phyloP scores from a whole-genome alignment of 2,329 filamentous ascomycete genomes.

The Lecanoromycetidae sp. region DNA sequence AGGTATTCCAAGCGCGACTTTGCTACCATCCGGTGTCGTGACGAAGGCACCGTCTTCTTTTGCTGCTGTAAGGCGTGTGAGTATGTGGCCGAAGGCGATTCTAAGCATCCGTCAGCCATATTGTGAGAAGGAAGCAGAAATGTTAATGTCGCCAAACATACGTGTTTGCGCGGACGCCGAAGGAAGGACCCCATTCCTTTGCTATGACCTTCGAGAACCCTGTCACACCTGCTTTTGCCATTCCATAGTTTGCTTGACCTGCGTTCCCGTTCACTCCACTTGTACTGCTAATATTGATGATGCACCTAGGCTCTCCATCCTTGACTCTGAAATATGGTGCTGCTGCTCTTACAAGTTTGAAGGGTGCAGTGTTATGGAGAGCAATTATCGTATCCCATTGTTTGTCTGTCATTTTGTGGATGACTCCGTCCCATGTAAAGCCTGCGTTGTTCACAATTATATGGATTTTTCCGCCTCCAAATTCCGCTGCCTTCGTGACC shows the following conservation, averaged over 20 bases:
- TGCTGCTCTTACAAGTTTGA: constrained; percentile 67
- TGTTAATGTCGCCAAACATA: background rate
- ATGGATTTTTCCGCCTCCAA: constrained; percentile 78
- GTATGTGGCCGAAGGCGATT: constrained; percentile 71
- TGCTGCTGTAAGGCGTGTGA: constrained; percentile 66
- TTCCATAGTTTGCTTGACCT: constrained; percentile 78
- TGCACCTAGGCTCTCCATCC: constrained; percentile 53
- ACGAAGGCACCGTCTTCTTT: constrained; percentile 78
- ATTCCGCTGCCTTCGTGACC: constrained; percentile 63
- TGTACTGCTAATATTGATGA: constrained; percentile 76
- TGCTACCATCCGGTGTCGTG: constrained; percentile 61
- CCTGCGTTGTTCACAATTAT: constrained; percentile 83
- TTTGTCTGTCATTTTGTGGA: constrained; percentile 59
- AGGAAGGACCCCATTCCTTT: constrained; percentile 74
- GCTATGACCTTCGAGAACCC: constrained; percentile 82
- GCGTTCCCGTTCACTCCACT: constrained; percentile 76
- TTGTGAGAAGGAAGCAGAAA: background rate
- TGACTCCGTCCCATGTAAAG: constrained; percentile 86
- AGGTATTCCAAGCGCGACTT: constrained; percentile 64
- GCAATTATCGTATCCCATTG: constrained; percentile 84
- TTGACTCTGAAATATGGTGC: constrained; percentile 80
- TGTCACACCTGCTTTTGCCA: constrained; percentile 72
- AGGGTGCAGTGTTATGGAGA: constrained; percentile 73
- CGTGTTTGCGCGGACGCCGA: constrained; percentile 72
- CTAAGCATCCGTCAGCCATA: background rate